Base-by-base conservation (phyloP, 495 filamentous ascomycete genomes). In the Echria macrotheca region DNA sequence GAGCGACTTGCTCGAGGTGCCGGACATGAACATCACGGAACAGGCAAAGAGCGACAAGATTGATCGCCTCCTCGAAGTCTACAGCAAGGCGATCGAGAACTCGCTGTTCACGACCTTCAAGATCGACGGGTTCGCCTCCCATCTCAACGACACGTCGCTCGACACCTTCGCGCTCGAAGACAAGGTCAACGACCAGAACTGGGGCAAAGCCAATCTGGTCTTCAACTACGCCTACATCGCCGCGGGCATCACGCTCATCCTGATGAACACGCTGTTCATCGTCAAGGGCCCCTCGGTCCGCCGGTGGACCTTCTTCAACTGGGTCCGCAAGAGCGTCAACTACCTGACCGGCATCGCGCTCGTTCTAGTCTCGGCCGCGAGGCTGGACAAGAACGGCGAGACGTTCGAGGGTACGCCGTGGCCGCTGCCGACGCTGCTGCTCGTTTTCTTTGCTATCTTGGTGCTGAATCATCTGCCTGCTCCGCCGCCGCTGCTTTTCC, bases 381-480 rank as follows among this genome's bases (percentile, higher is more conserved):
- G 49, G 1, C 23, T 51, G 35, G 7, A 12, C 28, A 12, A 31
- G 28, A 57, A 65, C 53, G 10, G 48, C 7, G 48, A 61, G 4
- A 56, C 38, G n/a, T 67, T 65, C 33, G 44, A 58, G 10, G 41
- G 44, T 23, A 65, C 54, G 21, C 53, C 64, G 0, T 73, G 70
- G 70, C 64, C 71, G 49, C 48, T 73, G 26, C 68, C 68, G 0
- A 67, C 59, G 0, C 58, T 71, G 18, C 56, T 62, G 21, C 50
- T 74, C 15, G 47, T 48, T 17, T 62, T 67, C 39, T 59, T 67
- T 19, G 7, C 55, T 24, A 60, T 70, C 3, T 56, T 72, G 14
- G 28, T 67, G 8, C 22, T 70, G 17, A 67, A 64, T 22, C 65
- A 69, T 42, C 15, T 70, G 2, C 67, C 59, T 1, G 57, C 66